Conservation (phyloP, 352 stramenopile genomes). For the Peronospora destructor region DNA sequence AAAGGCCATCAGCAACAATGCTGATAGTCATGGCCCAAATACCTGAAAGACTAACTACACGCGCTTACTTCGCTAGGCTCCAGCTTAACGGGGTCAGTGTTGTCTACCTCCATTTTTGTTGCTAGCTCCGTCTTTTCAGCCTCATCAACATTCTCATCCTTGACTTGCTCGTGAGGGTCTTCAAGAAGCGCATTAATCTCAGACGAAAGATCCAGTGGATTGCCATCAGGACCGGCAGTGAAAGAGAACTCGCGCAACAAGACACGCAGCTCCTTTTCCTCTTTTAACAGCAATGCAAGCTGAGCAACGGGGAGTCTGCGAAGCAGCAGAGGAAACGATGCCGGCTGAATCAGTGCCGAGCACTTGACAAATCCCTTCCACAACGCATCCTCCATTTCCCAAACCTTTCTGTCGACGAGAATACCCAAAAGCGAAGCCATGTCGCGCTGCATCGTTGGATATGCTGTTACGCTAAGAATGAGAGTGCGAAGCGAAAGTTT, state of each 20-base stretch:
- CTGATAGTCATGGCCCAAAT: background rate
- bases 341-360: slow-evolving; percentile 59
- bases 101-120: slow-evolving; percentile 18
- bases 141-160: slow-evolving; percentile 9
- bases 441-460: slow-evolving; percentile 55
- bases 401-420: slow-evolving; percentile 49
- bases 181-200: slow-evolving; percentile 27
- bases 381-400: slow-evolving; percentile 66
- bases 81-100: slow-evolving; percentile 18
- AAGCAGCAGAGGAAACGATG: slow-evolving; percentile 61
- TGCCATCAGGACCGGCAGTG: slow-evolving; percentile 23
- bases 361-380: slow-evolving; percentile 83
- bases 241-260: slow-evolving; percentile 43
- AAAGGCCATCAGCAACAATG: background rate
- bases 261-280: slow-evolving; percentile 50
- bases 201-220: slow-evolving; percentile 29
- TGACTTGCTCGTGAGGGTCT: slow-evolving; percentile 18
- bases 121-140: slow-evolving; percentile 4
- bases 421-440: slow-evolving; percentile 51
- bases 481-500: slow-evolving; percentile 70
- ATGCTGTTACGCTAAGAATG: slow-evolving; percentile 70
- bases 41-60: background rate
- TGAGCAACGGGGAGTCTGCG: slow-evolving; percentile 45
- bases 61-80: slow-evolving; percentile 5
- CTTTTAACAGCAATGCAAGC: slow-evolving; percentile 41